Conservation (phyloP, 805 yeast species). For the Kregervanrija delftensis region DNA sequence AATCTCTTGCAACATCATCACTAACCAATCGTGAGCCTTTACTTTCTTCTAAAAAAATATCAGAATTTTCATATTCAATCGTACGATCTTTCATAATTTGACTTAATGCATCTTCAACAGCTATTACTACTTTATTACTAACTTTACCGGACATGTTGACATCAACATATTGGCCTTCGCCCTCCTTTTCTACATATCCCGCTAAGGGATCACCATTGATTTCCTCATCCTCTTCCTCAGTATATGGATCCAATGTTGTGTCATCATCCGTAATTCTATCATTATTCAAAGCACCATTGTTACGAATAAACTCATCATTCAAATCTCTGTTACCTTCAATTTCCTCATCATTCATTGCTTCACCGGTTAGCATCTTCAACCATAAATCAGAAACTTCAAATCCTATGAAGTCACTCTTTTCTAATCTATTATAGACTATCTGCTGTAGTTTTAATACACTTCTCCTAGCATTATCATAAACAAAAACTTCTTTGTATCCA, state of each 20-base stretch:
- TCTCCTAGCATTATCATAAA: constrained; percentile 50
- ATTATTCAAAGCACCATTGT: too few relatives aligned
- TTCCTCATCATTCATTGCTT: constrained; percentile 6
- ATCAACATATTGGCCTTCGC: constrained; percentile 20
- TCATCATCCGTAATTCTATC: too few relatives aligned
- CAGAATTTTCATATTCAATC: neutral
- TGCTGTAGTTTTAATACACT: constrained; percentile 55
- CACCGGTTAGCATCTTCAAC: constrained; percentile 44
- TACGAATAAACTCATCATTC: neutral
- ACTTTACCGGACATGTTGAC: constrained; percentile 28
- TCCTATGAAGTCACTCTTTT: constrained; percentile 44
- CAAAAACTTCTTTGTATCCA: constrained; percentile 15
- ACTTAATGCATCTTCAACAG: constrained; percentile 62
- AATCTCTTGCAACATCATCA: constrained; percentile 25
- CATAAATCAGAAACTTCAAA: constrained; percentile 57
- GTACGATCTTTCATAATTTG: constrained; percentile 41
- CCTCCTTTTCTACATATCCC: constrained; percentile 23
- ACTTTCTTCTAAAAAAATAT: constrained; percentile 2
- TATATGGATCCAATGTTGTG: too few relatives aligned
- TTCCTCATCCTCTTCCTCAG: constrained; percentile 16
- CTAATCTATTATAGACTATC: constrained; percentile 43
- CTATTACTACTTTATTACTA: constrained; percentile 43
- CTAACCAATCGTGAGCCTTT: constrained; percentile 21
- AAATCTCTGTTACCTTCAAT: constrained; percentile 1
- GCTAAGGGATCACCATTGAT: constrained; percentile 28